Base-by-base conservation (phyloP, 352 stramenopile species). In the Peronospora farinosa region DNA sequence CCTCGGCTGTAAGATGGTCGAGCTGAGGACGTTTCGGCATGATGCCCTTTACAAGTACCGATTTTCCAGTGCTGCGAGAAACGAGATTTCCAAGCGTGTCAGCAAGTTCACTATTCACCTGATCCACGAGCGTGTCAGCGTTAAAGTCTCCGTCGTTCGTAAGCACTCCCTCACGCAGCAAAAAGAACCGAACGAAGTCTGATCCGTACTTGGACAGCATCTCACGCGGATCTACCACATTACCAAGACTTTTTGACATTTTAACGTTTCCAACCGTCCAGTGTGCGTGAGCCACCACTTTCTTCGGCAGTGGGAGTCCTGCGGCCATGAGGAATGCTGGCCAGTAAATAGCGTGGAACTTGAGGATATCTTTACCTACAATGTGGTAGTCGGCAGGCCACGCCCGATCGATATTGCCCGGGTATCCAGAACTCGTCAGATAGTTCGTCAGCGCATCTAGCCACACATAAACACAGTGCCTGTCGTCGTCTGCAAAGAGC, bases 301-400 rank as follows among this genome's bases (percentile, higher is more conserved):
- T 80, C 54, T 96, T 94, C 2, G 96, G 96, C 21, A 97, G 63
- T 13, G 90, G 84, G 8, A 98, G 64, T 7, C 84, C 85, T 13
- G 79, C 82, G 13, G 94, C 93, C 79, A 98, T 88, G 0, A 98
- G 69, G 54, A 99, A 97, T 8, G 95, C 95, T 5, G 96, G 96
- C 96, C 96, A 99, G 75, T 98, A 98, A 38, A 99, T 95, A 2
- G 95, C 84, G 67, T 99, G 97, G 65, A 99, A 99, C 49, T 97
- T 90, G 44, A 99, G 56, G 69, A 99, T 99, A 71, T 99, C 97
- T 67, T 99, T 99, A 40, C 96, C 97, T 65, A 99, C 83, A 31
- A 98, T 81, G 65, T 97, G 82, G 50, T 91, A 91, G 46, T 86
- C 76, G 5, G 82, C 74, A 2, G 82, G 82, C 82, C 82, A 93